Evolutionary conservation across 2,329 filamentous ascomycete species (phyloP), one percentile per base, ranked within the genome.

Genomic region (Trichoderma koningiopsis): DNA sequence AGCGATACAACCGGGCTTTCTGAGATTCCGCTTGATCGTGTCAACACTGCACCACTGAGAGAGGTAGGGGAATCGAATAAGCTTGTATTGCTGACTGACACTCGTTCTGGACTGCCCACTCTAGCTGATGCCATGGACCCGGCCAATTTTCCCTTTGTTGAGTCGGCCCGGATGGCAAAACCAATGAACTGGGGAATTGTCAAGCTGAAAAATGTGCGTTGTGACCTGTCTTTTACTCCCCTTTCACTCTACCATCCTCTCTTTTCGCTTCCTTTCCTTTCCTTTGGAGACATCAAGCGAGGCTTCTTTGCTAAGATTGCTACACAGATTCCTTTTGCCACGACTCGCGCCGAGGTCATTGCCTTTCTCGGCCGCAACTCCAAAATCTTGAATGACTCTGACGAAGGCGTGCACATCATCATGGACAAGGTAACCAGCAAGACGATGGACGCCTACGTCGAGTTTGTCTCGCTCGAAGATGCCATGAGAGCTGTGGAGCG

Each of bases 391-490:
- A 84, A 83, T 35, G 87, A 89, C 70, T 76, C 74, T 2, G 81
- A 86, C 6, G 87, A 88, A 73, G 84, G 86, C 0, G 81, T 90
- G 8, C 88, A 89, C 70, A 88, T 89, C 72, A 87, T 89, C 72
- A 89, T 89, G 87, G 88, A 89, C 67, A 83, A 87, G n/a, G 81
- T 84, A 27, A 87, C 86, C 3, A 84, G 84, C 74, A 89, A 89
- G 82, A 89, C 88, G 0, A 84, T 87, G 76, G 87, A 89, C 70
- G 86, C 84, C 4, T 90, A 85, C 70, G 83, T 88, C 53, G 88
- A 89, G 76, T 88, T 89, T 69, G 74, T 82, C 27, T 83, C 78
- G 31, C 78, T 85, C 5, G 77, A 83, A 6, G 87, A 88, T 68
- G 88, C 88, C 4, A 79, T 85, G 68, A 82, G 80, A 60, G 83